Base-by-base conservation (phyloP, 139 green algal genomes). In the Micromonas pusilla region DNA sequence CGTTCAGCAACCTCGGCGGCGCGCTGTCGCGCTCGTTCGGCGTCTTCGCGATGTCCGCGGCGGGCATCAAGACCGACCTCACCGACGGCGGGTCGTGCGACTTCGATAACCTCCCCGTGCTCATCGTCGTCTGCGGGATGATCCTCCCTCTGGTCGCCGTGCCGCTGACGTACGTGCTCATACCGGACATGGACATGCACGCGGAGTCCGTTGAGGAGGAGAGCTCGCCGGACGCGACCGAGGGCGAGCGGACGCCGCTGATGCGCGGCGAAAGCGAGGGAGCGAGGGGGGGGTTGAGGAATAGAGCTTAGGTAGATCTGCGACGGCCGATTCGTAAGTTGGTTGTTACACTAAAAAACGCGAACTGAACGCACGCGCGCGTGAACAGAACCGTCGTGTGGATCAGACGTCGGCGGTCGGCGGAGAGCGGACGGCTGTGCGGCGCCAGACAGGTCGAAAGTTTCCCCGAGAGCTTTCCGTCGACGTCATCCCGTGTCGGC, bases 121-220 rank as follows among this genome's bases (percentile, higher is more conserved):
- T 75, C 37, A 75, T 75, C 68, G n/a, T 75, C 13, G 6, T 53
- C 20, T 75, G 36, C 30, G 68, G 68, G 21, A 75, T 75, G 21
- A 34, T 28, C 37, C 19, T 75, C 6, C 68, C 68, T 1, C 68
- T 75, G 21, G n/a, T 63, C 23, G 36, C 68, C 1, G 53, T 75
- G 19, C 68, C 68, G 23, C 68, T 75, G 21, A 75, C 68, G 68
- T 75, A 62, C 37, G 30, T 75, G 23, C 53, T 75, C 68, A 39
- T 75, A 5, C 68, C 68, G 30, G 53, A 75, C 68, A 75, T 75
- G 3, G 31, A 63, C 37, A 75, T 75, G 68, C 25, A 28, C 20
- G 68, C 60, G 3, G 32, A n/a, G 0, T 16, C 62, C 20, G 62
- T 21, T 1, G 63, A 70, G 23, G 28, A 39, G 28, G 63, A 70